phyloP scores from a whole-genome alignment of 305 asterid genomes.

The Lippia alba region DNA sequence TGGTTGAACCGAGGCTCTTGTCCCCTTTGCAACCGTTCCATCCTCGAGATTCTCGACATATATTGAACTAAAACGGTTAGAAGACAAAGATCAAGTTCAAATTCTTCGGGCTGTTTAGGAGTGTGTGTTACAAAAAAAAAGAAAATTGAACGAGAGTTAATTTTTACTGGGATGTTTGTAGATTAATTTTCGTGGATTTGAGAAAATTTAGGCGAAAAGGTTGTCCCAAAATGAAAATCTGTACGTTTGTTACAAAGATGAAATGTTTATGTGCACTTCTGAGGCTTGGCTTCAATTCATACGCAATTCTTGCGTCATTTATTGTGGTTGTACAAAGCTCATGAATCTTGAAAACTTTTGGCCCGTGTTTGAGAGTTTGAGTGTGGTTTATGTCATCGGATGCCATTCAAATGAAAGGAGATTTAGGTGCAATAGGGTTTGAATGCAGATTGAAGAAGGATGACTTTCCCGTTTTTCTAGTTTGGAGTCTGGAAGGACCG shows the following conservation, averaged over 20 bases:
- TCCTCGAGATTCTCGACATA: conserved; percentile 76
- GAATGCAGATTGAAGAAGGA: no score
- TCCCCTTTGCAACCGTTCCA: conserved; percentile 87
- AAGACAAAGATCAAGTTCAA: no score
- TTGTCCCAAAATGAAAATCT: neutral
- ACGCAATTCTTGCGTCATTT: no score
- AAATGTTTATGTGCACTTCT: neutral
- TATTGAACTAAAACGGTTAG: no score
- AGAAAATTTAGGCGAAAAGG: neutral
- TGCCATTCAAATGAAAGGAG: neutral
- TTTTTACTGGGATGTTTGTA: conserved; percentile 3
- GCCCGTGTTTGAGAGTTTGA: neutral
- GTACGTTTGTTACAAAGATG: neutral
- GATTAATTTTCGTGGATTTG: neutral
- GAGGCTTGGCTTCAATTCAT: no score
- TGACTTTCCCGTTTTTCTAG: neutral
- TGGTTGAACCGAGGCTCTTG: conserved; percentile 88
- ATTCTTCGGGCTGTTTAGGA: no score
- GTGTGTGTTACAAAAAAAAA: no score
- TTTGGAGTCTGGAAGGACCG: conserved; percentile 2
- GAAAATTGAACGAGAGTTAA: neutral
- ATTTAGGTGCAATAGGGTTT: no score
- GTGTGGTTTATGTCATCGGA: neutral
- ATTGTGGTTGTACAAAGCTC: no score
- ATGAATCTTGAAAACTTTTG: no score